Evolutionary conservation across 1,284 basidiomycete genomes (phyloP).

Genomic region (Malassezia equina): DNA sequence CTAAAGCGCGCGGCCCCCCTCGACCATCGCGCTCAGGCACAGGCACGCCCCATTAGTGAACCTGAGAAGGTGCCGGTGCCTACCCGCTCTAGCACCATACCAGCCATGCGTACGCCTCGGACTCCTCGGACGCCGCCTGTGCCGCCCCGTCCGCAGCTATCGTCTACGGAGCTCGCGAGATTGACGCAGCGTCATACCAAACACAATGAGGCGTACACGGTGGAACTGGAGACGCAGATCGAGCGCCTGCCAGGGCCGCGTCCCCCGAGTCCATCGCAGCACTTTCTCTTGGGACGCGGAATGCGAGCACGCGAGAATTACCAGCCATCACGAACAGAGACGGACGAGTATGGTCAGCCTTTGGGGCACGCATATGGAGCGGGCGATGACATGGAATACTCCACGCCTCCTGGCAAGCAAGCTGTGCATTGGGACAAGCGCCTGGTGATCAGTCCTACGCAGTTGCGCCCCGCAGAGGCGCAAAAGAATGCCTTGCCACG

Average conservation of each 20-base stretch:
- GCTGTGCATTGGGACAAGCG: slow-evolving; percentile 15
- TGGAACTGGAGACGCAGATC: slow-evolving; percentile 4
- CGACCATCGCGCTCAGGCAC: too few species aligned
- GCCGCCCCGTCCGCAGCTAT: neutral
- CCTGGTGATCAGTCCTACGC: slow-evolving; percentile 9
- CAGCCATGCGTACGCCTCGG: neutral
- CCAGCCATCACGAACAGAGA: neutral
- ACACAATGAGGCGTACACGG: slow-evolving; percentile 12
- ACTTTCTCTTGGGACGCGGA: slow-evolving; percentile 3
- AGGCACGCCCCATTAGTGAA: too few species aligned
- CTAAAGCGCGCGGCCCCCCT: neutral
- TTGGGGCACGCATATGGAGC: slow-evolving; percentile 10
- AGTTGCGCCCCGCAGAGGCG: neutral
- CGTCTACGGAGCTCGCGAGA: slow-evolving; percentile 6
- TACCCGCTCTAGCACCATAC: too few species aligned
- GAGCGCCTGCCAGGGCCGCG: slow-evolving; percentile 6
- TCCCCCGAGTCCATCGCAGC: slow-evolving; percentile 12
- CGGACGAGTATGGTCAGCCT: slow-evolving; percentile 8
- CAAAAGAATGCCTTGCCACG: neutral
- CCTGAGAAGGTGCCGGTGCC: too few species aligned
- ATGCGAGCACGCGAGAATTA: neutral
- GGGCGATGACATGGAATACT: slow-evolving; percentile 9
- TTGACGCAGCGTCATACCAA: slow-evolving; percentile 11
- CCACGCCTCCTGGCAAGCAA: slow-evolving; percentile 6
- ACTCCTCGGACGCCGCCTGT: neutral